phyloP scores from a whole-genome alignment of 768 basidiomycete species.

The Rhodocollybia butyracea region DNA sequence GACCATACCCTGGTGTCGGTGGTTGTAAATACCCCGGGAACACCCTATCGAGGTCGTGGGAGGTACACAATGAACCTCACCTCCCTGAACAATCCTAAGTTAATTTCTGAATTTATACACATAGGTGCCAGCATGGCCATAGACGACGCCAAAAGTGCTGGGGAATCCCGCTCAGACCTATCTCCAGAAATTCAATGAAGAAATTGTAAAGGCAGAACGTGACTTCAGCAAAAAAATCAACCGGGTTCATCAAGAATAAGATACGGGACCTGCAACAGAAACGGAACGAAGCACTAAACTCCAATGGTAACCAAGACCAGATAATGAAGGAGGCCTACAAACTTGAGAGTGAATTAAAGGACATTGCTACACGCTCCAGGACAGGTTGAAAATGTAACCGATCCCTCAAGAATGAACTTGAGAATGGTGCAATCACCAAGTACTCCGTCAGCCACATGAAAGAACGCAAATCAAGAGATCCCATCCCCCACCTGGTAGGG shows the following conservation, averaged over 20 bases:
- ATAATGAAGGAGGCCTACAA: neutral
- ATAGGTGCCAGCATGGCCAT: neutral
- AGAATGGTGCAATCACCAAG: neutral
- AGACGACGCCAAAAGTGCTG: neutral
- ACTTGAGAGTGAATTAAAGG: neutral
- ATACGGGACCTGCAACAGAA: neutral
- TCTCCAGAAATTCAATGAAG: neutral
- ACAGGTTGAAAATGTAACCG: neutral
- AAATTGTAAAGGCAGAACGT: neutral
- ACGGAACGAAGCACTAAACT: neutral
- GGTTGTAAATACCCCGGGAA: neutral
- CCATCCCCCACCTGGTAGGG: neutral
- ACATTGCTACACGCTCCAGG: neutral
- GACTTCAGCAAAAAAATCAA: neutral
- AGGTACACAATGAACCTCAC: neutral
- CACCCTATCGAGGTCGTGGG: neutral
- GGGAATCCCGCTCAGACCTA: neutral
- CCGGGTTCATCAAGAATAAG: neutral
- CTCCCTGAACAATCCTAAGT: neutral
- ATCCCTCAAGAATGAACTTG: neutral
- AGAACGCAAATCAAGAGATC: neutral
- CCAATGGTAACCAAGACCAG: neutral
- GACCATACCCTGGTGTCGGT: neutral
- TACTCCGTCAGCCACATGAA: neutral
- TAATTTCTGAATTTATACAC: neutral